Conservation (phyloP, 345 rosid species). For the Rhizophora apiculata region DNA sequence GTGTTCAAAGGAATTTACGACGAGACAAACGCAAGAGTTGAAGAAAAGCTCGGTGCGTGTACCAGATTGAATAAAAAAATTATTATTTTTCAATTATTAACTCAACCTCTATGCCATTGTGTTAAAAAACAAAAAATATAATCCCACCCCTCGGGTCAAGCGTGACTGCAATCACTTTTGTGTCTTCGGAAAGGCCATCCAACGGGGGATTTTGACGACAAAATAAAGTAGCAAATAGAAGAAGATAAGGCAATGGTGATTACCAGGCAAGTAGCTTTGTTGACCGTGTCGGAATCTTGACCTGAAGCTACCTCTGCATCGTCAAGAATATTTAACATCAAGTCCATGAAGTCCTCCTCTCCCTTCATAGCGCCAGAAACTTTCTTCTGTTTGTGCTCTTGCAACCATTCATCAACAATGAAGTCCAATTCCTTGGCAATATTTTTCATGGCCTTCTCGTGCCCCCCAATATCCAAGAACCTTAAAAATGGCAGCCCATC, state of each 20-base stretch:
- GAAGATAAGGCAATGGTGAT: neutral
- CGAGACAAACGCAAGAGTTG: too few relatives aligned
- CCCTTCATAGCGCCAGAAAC: neutral
- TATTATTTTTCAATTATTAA: too few relatives aligned
- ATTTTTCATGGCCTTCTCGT: constrained; percentile 30
- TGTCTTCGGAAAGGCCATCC: too few relatives aligned
- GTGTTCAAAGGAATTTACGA: too few relatives aligned
- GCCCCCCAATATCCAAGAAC: constrained; percentile 28
- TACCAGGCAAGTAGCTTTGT: constrained; percentile 33
- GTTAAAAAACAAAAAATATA: too few relatives aligned
- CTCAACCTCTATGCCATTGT: too few relatives aligned
- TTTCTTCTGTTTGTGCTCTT: constrained; percentile 33
- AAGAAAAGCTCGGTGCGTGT: too few relatives aligned
- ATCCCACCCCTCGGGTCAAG: too few relatives aligned
- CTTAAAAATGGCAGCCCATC: constrained; percentile 18
- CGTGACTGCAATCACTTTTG: too few relatives aligned
- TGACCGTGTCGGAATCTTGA: constrained; percentile 22
- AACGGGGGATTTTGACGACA: too few relatives aligned
- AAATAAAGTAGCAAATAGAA: neutral
- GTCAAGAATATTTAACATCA: constrained; percentile 19
- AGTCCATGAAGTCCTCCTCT: constrained; percentile 30
- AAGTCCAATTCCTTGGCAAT: constrained; percentile 21
- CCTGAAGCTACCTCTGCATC: constrained; percentile 5
- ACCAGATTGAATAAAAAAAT: too few relatives aligned
- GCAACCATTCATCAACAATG: constrained; percentile 29